phyloP scores from a whole-genome alignment of 1,139 yeast genomes.

The Zygosaccharomyces sapae region DNA sequence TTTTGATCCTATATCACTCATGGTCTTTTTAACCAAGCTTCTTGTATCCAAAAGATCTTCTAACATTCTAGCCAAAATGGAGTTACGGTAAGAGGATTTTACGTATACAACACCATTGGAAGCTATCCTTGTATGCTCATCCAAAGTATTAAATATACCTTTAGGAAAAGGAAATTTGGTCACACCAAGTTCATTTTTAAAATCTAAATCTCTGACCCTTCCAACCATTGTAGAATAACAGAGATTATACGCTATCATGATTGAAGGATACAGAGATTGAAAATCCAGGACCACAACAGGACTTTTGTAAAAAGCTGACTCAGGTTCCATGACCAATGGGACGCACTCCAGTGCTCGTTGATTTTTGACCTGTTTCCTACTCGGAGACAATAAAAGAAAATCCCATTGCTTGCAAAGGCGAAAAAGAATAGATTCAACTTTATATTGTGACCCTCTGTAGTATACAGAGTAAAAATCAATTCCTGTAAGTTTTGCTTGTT shows the following conservation, averaged over 20 bases:
- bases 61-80: slow-evolving; percentile 78
- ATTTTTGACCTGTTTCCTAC: slow-evolving; percentile 72
- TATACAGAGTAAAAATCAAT: slow-evolving; percentile 85
- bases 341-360: slow-evolving; percentile 85
- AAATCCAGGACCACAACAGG: slow-evolving; percentile 89
- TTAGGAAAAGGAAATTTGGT: slow-evolving; percentile 48
- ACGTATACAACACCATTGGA: slow-evolving; percentile 87
- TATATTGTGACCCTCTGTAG: slow-evolving; percentile 88
- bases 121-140: slow-evolving; percentile 57
- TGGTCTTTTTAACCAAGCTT: slow-evolving; percentile 69
- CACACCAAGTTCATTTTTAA: slow-evolving; percentile 52
- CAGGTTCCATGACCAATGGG: slow-evolving; percentile 91
- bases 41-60: slow-evolving; percentile 77
- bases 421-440: slow-evolving; percentile 78
- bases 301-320: slow-evolving; percentile 75
- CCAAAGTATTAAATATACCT: slow-evolving; percentile 53
- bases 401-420: slow-evolving; percentile 76
- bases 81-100: slow-evolving; percentile 59
- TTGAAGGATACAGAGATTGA: slow-evolving; percentile 89
- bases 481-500: slow-evolving; percentile 81
- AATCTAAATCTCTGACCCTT: slow-evolving; percentile 51
- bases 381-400: slow-evolving; percentile 69
- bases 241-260: slow-evolving; percentile 85
- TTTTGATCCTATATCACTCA: slow-evolving; percentile 45
- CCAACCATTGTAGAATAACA: slow-evolving; percentile 89